phyloP scores from a whole-genome alignment of 305 asterid genomes.

The Plantago coronopus region DNA sequence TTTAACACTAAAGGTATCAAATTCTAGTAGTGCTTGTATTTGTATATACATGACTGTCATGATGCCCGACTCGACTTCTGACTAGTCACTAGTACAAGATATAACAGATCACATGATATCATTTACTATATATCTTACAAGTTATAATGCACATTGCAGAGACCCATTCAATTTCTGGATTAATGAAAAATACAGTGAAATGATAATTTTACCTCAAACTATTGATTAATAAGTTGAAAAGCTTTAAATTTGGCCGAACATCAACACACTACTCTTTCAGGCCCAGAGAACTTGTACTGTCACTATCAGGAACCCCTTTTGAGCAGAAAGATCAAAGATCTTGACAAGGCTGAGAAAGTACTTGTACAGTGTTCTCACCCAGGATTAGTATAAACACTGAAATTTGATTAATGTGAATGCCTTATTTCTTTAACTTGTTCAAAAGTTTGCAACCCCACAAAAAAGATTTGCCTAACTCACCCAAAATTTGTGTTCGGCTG shows the following conservation, averaged over 20 bases:
- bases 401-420: no score
- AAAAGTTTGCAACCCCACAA: slow-evolving; percentile 24
- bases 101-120: no score
- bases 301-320: slow-evolving; percentile 24
- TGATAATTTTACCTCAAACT: slow-evolving; percentile 21
- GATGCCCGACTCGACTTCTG: no score
- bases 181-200: no score
- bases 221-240: slow-evolving; percentile 17
- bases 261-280: slow-evolving; percentile 25
- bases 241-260: slow-evolving; percentile 14
- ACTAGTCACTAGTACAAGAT: no score
- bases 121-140: no score
- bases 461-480: slow-evolving; percentile 34
- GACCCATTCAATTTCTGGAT: no score
- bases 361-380: slow-evolving; percentile 16
- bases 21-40: no score
- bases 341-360: slow-evolving; percentile 23
- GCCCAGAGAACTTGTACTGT: slow-evolving; percentile 21
- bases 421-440: slow-evolving; percentile 11
- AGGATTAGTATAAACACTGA: slow-evolving; percentile 12
- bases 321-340: slow-evolving; percentile 27
- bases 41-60: no score
- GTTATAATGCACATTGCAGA: no score
- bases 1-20: no score
- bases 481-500: slow-evolving; percentile 19